Evolutionary conservation across 2,329 filamentous ascomycete genomes (phyloP).

Genomic region (Xylariaceae sp.): DNA sequence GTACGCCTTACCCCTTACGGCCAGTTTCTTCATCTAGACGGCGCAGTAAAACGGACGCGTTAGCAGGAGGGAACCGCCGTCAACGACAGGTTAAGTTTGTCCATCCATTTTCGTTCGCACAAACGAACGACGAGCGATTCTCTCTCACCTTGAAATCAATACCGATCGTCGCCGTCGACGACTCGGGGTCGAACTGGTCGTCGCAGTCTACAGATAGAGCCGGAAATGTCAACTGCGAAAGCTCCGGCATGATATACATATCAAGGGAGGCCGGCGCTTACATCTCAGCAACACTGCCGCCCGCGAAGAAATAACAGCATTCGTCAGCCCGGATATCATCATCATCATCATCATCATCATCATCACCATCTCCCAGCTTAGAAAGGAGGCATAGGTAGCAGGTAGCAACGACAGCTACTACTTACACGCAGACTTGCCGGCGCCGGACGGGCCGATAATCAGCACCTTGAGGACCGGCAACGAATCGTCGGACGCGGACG

Average conservation of each 20-base stretch:
- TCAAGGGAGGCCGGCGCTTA: conserved; percentile 35
- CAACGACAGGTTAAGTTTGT: too few relatives aligned
- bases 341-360: too few relatives aligned
- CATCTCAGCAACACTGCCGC: conserved; percentile 10
- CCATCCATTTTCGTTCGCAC: too few relatives aligned
- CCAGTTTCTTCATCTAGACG: conserved; percentile 53
- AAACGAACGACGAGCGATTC: too few relatives aligned
- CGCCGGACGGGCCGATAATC: conserved; percentile 58
- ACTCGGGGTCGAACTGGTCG: conserved; percentile 59
- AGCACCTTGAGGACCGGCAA: conserved; percentile 56
- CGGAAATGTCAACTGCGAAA: not conserved
- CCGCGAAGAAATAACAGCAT: not conserved
- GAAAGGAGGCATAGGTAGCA: too few relatives aligned
- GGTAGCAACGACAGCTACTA: conserved; percentile 16
- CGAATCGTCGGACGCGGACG: conserved; percentile 50
- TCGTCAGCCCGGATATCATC: not conserved
- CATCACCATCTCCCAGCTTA: too few relatives aligned
- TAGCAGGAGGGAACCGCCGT: too few relatives aligned
- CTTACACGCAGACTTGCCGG: conserved; percentile 58
- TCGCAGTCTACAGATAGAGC: conserved; percentile 46
- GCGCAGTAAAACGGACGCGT: not conserved
- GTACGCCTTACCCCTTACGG: conserved; percentile 54
- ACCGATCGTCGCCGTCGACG: conserved; percentile 57
- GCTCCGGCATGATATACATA: conserved; percentile 42
- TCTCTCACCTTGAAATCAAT: conserved; percentile 57